A percentile compares a stretch with the other conserved stretches of the same genome.
phyloP scores from a whole-genome alignment of 108 stramenopile genomes.

The Pseudonitzschia multiseries region DNA sequence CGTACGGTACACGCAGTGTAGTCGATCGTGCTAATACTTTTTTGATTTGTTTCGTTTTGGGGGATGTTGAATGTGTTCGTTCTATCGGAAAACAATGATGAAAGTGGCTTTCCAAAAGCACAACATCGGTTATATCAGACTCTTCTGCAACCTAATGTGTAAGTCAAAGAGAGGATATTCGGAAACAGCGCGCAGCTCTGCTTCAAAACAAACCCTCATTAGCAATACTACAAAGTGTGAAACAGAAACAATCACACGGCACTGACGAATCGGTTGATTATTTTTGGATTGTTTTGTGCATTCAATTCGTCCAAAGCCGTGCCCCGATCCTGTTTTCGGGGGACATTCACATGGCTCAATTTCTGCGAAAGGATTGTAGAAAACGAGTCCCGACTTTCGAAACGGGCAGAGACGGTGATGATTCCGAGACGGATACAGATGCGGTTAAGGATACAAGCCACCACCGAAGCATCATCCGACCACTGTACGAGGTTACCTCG shows the following conservation, averaged over 20 bases:
- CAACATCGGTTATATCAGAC: conserved; percentile 56
- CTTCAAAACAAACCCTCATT: not conserved
- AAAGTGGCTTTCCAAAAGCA: conserved; percentile 39
- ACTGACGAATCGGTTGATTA: not conserved
- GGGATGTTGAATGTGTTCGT: too few species aligned
- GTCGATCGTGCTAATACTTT: too few species aligned
- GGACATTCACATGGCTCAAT: conserved; percentile 83
- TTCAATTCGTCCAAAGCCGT: not conserved
- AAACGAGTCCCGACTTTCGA: not conserved
- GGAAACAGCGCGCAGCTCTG: not conserved
- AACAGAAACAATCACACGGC: not conserved
- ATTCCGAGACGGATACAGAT: not conserved
- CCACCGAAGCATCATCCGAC: conserved; percentile 16
- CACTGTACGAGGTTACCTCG: conserved; percentile 72
- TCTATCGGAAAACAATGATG: not conserved
- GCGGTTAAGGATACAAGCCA: not conserved
- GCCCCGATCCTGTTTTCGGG: conserved; percentile 68
- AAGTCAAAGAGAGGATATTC: not conserved
- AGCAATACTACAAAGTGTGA: not conserved
- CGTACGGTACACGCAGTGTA: not conserved
- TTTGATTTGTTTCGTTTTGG: not conserved
- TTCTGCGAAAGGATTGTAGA: conserved; percentile 64
- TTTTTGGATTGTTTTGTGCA: not conserved
- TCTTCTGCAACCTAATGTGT: conserved; percentile 57
- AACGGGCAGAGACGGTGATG: not conserved